Base-by-base conservation (phyloP, 2,329 filamentous ascomycete species). In the Paracoccidioides brasiliensis region DNA sequence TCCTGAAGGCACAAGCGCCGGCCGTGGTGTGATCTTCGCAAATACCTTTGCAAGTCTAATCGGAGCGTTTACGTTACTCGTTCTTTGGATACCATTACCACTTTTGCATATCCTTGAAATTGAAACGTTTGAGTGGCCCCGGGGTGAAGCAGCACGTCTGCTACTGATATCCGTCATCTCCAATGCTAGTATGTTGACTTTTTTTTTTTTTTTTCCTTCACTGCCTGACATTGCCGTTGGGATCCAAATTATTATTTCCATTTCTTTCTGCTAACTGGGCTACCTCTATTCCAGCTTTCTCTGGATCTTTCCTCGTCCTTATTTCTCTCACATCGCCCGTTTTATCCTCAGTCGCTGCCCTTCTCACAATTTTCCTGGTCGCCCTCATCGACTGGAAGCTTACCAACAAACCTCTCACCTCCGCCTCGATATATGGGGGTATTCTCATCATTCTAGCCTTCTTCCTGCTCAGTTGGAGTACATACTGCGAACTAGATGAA, bases 281-380 rank as follows among this genome's bases (percentile, higher is more conserved):
- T 7, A 46, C 54, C 40, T 22, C 52, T 55, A 9, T 28, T 12
- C 54, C 51, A 77, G 78, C 82, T 0, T 98, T 98, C 68, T 93
- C 90, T 9, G 93, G 93, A 30, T 88, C 85, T 22, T 97, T 97
- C 76, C 78, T 97, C 6, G 86, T 95, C 38, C 79, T 98, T 54
- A 97, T 98, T 66, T 90, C 85, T 14, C 78, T 98, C 33, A 98
- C 93, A 0, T 91, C 86, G 15, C 93, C 93, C 0, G 93, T 98
- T 2, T 77, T 98, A 4, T 91, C 86, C 56, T 94, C 87, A 15
- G 93, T 98, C 9, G 93, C 93, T 0, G 89, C 91, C 2, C 80
- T 98, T 5, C 77, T 98, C 49, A 98, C 93, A 28, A 98, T 98
- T 62, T 97, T 98, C 77, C 82, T 97, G 58, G 93, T 98, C 5